Base-by-base conservation (phyloP, 106 monocot genomes). In the Dendrobium chrysotoxum region DNA sequence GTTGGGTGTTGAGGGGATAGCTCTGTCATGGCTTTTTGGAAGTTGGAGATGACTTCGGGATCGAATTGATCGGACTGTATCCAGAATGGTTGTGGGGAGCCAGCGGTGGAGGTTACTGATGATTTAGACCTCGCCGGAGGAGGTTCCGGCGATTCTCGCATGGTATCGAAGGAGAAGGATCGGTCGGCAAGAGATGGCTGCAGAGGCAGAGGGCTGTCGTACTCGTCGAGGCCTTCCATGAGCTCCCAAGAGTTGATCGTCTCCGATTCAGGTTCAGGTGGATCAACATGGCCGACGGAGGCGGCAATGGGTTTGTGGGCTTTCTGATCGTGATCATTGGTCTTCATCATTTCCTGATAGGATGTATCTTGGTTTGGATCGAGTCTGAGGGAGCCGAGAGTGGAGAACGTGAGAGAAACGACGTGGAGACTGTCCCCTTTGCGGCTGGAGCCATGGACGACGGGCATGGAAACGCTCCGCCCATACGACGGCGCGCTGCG, bases 221-320 rank as follows among this genome's bases (percentile, higher is more conserved):
- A 46, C 77, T 90, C 92, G 12, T 92, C 92, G 4, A 93, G 85
- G 35, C 86, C 93, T 18, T 54, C 86, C 90, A 93, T 90, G 57
- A 93, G 88, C 76, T 93, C 93, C 93, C 93, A 90, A 2, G 86
- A 76, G 26, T 93, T 84, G 78, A 93, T 93, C 5, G 78, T 81
- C 81, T 93, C 93, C 35, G 90, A 85, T 81, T 93, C 90, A 18
- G 86, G 86, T 68, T 90, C 89, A 9, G 90, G 82, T 18, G 84
- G 83, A 39, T 72, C 42, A 86, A 83, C 80, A 84, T 84, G 0
- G 78, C 84, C 70, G 79, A 73, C 85, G 3, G 38, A 16, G 41
- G 7, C 41, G 74, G 40, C 39, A 38, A 38, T 23, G 26, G 54
- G 10, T 75, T 80, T 54, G 38, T 40, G 54, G 2, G 20, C 4